These are phyloP conservation scores for Didymellaceae sp. DNA, from an alignment of 2,329 filamentous ascomycete genomes.

Conservation along the genomic window DNA sequence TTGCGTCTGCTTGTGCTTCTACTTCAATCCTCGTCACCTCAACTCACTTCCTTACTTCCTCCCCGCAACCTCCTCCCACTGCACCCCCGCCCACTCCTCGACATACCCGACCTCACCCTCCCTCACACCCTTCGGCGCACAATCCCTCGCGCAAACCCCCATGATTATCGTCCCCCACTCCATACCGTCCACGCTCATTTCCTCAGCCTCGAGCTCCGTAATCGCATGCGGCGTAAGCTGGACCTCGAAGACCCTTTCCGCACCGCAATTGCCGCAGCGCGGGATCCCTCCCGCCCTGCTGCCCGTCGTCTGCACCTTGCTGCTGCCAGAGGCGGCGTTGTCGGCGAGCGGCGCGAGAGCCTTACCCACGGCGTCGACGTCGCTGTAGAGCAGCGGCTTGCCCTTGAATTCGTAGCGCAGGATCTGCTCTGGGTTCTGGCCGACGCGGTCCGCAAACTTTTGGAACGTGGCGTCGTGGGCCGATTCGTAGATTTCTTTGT, in stretches of 20 bases:
- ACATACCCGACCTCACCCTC: slow-evolving; percentile 75
- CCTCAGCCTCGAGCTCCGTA: slow-evolving; percentile 79
- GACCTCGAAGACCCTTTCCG: slow-evolving; percentile 81
- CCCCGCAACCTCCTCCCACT: slow-evolving; percentile 80
- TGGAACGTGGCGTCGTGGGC: slow-evolving; percentile 59
- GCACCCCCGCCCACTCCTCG: slow-evolving; percentile 97
- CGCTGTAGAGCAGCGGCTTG: slow-evolving; percentile 74
- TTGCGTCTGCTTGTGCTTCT: too few relatives aligned
- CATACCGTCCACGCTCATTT: slow-evolving; percentile 79
- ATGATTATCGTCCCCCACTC: slow-evolving; percentile 96
- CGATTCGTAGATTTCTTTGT: slow-evolving; percentile 57
- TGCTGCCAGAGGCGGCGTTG: slow-evolving; percentile 31
- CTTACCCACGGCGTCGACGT: slow-evolving; percentile 75
- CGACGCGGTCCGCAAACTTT: slow-evolving; percentile 58
- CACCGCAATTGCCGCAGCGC: slow-evolving; percentile 77
- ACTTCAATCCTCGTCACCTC: too few relatives aligned
- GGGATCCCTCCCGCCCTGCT: slow-evolving; percentile 63
- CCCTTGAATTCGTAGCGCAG: slow-evolving; percentile 59
- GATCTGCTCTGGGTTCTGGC: slow-evolving; percentile 59
- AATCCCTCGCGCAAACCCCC: slow-evolving; percentile 83
- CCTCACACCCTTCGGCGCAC: slow-evolving; percentile 64
- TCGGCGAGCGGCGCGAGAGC: slow-evolving; percentile 56
- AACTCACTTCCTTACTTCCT: slow-evolving; percentile 18
- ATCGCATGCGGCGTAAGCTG: slow-evolving; percentile 94
- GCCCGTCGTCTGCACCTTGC: slow-evolving; percentile 37